Base-by-base conservation (phyloP, 2,329 filamentous ascomycete genomes). In the Talaromyces rugulosus region DNA sequence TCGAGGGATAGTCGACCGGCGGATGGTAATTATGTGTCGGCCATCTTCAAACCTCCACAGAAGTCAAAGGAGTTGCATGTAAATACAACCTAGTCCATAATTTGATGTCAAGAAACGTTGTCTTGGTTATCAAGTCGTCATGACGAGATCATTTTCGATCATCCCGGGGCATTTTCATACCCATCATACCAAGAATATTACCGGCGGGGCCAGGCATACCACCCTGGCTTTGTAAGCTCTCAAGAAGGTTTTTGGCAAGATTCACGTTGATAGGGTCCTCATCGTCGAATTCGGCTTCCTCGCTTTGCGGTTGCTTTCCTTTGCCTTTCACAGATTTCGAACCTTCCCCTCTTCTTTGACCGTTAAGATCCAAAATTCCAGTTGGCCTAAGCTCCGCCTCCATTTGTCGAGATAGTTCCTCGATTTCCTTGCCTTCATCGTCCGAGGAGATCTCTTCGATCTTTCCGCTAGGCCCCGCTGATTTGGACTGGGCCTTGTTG, bases 191-290 rank as follows among this genome's bases (percentile, higher is more conserved):
- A 70, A 99, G 83, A 63, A 99, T 80, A 72, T 97, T 98, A 0
- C 93, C 88, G 2, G 90, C 90, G 0, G 95, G 95, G 0, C 95
- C 95, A 34, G 91, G 83, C 80, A 89, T 85, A 12, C 95, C 95
- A 18, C 82, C 91, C 74, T 98, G 94, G 16, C 90, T 89, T 72
- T 96, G 96, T 77, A 99, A 93, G 69, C 91, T 94, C 74, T 97
- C 92, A 1, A 99, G 81, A 60, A 99, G 81, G 70, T 98, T 98
- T 74, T 90, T 92, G 18, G 91, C 92, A 28, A 99, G 81, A 64
- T 95, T 94, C 67, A 92, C 90, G 72, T 98, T 91, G 31, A 95
- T 86, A 65, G 92, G 83, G 4, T 95, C 84, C 59, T 89, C 87
- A 5, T 61, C 62, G 27, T 63, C 71, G 40, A 66, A 67, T 4